Evolutionary conservation across 2,329 filamentous ascomycete species (phyloP), one percentile per base, ranked within the genome.

Genomic region (Chrysoporthe puriensis): DNA sequence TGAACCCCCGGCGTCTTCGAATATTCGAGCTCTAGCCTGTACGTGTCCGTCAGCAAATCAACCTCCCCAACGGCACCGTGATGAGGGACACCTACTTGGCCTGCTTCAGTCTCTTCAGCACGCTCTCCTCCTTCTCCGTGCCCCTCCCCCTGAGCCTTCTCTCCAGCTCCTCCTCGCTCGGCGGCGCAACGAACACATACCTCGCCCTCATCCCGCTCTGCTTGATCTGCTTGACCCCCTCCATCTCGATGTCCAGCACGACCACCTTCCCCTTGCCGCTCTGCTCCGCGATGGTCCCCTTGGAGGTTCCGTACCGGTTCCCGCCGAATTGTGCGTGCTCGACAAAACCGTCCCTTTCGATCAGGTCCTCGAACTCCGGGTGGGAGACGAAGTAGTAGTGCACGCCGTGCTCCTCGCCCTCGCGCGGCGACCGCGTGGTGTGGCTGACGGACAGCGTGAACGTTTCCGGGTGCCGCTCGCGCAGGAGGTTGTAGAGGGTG

Each of bases 211-310:
- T 86, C 73, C 85, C 85, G 62, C 90, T 91, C 70, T 86, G 86
- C 79, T 94, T 93, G 75, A 97, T 92, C 81, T 97, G 94, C 83
- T 97, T 97, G 68, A 97, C 94, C 69, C 94, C 94, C 89, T 97
- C 94, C 93, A 97, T 97, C 85, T 97, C 95, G 76, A 97, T 98
- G 78, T 98, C 95, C 73, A 97, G 82, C 60, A 97, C 89, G 70
- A 94, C 95, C 54, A 94, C 88, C 74, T 85, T 86, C 21, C 89
- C 90, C 80, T 90, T 88, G 69, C 87, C 86, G 2, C 86, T 86
- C 77, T 94, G 89, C 74, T 92, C 88, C 78, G 90, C 86, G 71
- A 97, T 93, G 40, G 93, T 93, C 79, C 86, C 84, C 75, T 93
- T 89, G 77, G 88, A 92, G 5, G 94, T 97, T 66, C 94, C 94